Evolutionary conservation across 2,329 filamentous ascomycete genomes (phyloP).

Genomic region (Claviceps africana): DNA sequence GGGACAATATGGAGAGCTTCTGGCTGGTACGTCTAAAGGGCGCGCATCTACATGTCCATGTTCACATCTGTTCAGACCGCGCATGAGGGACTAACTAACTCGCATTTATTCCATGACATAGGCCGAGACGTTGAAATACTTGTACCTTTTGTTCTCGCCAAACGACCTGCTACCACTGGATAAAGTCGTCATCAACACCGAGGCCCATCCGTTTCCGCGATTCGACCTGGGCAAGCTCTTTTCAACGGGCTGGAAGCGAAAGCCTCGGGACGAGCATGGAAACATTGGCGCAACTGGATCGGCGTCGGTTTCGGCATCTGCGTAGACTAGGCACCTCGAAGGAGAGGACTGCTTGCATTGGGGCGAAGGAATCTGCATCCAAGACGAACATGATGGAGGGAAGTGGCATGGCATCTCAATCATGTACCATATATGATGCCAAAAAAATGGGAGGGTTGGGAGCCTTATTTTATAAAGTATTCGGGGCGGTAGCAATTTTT

Average conservation of each 20-base stretch:
- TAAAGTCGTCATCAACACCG: conserved; percentile 85
- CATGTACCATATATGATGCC: not conserved
- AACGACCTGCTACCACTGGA: conserved; percentile 72
- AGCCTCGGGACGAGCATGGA: conserved; percentile 39
- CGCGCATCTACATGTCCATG: too few relatives aligned
- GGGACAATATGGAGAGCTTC: conserved; percentile 98
- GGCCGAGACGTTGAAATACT: conserved; percentile 96
- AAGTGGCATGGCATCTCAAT: not conserved
- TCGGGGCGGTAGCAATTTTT: too few relatives aligned
- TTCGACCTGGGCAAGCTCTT: conserved; percentile 72
- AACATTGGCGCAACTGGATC: conserved; percentile 13
- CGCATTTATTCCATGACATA: conserved; percentile 20
- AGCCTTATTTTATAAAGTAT: too few relatives aligned
- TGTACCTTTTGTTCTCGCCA: conserved; percentile 86
- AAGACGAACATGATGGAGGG: not conserved
- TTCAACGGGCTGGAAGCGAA: conserved; percentile 67
- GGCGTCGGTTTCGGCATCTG: not conserved
- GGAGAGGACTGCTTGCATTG: not conserved
- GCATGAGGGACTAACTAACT: not conserved
- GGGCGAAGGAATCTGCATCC: not conserved
- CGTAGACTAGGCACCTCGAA: not conserved
- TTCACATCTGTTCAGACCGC: too few relatives aligned
- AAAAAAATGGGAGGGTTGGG: too few relatives aligned
- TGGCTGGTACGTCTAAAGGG: conserved; percentile 58
- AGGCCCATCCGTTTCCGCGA: conserved; percentile 78